phyloP scores from a whole-genome alignment of 2,329 filamentous ascomycete species.

The Microcyclosporella mali region DNA sequence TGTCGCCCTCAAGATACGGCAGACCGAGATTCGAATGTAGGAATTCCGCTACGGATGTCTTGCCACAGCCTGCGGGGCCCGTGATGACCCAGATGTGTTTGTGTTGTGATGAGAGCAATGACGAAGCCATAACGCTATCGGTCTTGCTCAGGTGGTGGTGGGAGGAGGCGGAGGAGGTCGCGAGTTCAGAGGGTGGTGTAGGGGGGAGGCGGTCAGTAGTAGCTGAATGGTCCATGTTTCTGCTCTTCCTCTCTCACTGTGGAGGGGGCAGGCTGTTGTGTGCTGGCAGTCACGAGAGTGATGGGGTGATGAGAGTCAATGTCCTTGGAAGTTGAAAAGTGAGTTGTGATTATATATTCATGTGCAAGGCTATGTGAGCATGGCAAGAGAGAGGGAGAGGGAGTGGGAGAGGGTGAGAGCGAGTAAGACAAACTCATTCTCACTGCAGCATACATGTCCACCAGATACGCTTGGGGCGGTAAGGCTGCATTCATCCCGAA shows the following conservation, averaged over 20 bases:
- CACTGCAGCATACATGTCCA: too few species aligned
- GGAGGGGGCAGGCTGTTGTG: too few species aligned
- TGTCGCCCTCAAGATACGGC: slow-evolving; percentile 48
- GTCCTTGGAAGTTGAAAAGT: not conserved
- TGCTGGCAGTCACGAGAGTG: not conserved
- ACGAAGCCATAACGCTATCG: not conserved
- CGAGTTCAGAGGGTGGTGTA: slow-evolving; percentile 19
- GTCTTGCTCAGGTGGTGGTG: slow-evolving; percentile 11
- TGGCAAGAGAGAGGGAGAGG: not conserved
- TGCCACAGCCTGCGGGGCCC: slow-evolving; percentile 50
- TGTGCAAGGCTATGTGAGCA: too few species aligned
- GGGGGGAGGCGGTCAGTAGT: slow-evolving; percentile 11
- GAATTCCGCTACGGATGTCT: slow-evolving; percentile 46
- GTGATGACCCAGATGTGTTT: slow-evolving; percentile 49
- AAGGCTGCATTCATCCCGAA: not conserved
- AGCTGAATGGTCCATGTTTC: not conserved
- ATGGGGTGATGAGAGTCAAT: not conserved
- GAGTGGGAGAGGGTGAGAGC: not conserved
- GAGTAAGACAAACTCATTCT: too few species aligned
- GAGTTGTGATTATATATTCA: too few species aligned
- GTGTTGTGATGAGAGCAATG: slow-evolving; percentile 18
- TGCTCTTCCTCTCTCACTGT: too few species aligned
- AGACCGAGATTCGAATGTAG: slow-evolving; percentile 39
- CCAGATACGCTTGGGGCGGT: not conserved
- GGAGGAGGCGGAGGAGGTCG: slow-evolving; percentile 8